These are phyloP conservation scores for Pseudocercospora musae DNA, from an alignment of 2,329 filamentous ascomycete genomes.

Conservation along the genomic window DNA sequence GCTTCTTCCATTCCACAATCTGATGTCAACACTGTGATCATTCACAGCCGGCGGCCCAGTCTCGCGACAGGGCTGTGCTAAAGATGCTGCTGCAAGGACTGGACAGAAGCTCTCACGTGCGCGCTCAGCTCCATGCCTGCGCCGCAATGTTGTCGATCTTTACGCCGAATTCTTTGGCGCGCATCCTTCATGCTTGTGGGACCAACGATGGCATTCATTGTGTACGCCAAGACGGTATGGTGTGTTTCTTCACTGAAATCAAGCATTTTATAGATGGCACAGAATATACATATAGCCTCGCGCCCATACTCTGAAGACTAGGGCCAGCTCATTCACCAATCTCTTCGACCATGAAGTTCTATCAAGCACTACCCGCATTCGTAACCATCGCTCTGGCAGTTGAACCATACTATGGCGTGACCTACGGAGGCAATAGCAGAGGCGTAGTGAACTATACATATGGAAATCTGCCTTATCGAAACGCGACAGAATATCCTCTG, in stretches of 20 bases:
- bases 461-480: background rate
- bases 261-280: background rate
- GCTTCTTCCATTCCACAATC: background rate
- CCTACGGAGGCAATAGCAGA: background rate
- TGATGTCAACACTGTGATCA: background rate
- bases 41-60: background rate
- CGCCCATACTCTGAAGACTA: background rate
- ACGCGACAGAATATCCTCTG: background rate
- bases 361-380: background rate
- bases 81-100: background rate
- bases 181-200: background rate
- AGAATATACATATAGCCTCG: background rate
- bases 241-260: background rate
- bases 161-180: background rate
- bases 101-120: background rate
- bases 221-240: background rate
- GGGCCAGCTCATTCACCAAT: background rate
- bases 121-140: background rate
- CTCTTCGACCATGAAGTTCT: background rate
- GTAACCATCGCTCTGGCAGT: background rate
- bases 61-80: background rate
- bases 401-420: background rate
- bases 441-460: background rate
- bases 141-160: background rate
- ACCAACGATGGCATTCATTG: background rate